phyloP scores from a whole-genome alignment of 202 grass and related monocot genomes.

The Panicum hallii region DNA sequence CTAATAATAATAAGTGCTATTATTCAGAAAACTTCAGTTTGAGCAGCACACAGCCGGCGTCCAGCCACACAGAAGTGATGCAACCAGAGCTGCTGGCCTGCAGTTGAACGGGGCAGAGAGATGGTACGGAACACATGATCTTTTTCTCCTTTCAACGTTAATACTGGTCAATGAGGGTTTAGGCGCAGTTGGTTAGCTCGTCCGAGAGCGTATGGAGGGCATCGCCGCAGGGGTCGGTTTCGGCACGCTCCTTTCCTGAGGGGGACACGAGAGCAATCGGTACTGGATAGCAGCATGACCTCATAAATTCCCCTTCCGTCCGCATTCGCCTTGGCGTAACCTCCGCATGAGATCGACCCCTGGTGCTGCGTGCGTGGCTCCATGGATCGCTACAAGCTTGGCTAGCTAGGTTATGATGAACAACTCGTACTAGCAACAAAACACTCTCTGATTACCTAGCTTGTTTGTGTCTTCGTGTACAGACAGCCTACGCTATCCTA shows the following conservation, averaged over 20 bases:
- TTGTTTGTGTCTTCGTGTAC: not conserved
- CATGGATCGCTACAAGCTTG: not conserved
- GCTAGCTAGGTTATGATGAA: not conserved
- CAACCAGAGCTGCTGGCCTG: not conserved
- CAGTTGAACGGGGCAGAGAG: not conserved
- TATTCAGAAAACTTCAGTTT: not conserved
- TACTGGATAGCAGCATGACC: constrained; percentile 49
- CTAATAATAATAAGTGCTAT: not conserved
- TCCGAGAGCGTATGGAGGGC: not conserved
- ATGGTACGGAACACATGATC: not conserved
- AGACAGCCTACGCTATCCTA: constrained; percentile 27
- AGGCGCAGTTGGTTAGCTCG: not conserved
- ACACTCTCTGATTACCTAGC: not conserved
- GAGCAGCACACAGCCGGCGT: not conserved
- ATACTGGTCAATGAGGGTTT: not conserved
- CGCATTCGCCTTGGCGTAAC: constrained; percentile 29
- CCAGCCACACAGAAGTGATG: not conserved
- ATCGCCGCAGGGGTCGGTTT: not conserved
- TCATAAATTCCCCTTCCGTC: constrained; percentile 43
- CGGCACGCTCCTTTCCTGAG: constrained; percentile 23
- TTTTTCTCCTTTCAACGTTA: not conserved
- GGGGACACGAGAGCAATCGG: constrained; percentile 39
- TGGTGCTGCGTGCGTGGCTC: constrained; percentile 7
- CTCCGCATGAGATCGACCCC: constrained; percentile 33
- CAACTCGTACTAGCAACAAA: not conserved